A percentile compares a stretch with the other conserved stretches of the same genome.
Evolutionary conservation across 495 filamentous ascomycete species (phyloP).

Genomic region (Platismatia glauca): DNA sequence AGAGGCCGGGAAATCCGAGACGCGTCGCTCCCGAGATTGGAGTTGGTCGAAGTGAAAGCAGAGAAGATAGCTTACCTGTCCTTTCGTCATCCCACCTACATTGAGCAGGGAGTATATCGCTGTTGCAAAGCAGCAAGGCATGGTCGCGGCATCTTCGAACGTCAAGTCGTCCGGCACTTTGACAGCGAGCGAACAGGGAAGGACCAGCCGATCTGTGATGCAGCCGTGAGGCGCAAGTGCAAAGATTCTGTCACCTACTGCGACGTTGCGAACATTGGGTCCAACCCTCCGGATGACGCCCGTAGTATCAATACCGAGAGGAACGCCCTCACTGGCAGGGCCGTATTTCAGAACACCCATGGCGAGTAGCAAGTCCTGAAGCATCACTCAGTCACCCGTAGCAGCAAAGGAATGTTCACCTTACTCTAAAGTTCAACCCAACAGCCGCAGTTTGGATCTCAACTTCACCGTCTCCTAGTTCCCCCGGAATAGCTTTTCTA

Average conservation of each 20-base stretch:
- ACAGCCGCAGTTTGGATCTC: neutral
- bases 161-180: conserved; percentile 11
- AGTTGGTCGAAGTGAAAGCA: neutral
- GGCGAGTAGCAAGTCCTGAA: conserved; percentile 1
- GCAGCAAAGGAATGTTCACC: neutral
- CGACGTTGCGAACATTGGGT: conserved; percentile 27
- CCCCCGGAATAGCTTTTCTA: neutral
- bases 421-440: neutral
- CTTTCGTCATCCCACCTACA: conserved; percentile 9
- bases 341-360: conserved; percentile 26
- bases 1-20: too few relatives aligned
- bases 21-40: neutral
- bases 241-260: conserved; percentile 34
- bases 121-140: conserved; percentile 26
- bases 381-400: neutral
- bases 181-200: neutral
- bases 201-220: conserved; percentile 4
- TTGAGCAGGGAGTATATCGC: conserved; percentile 26
- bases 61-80: neutral
- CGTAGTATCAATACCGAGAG: conserved; percentile 43
- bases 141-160: conserved; percentile 29
- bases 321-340: conserved; percentile 7
- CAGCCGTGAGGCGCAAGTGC: conserved; percentile 5
- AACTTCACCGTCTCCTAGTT: neutral
- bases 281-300: conserved; percentile 36